Evolutionary conservation across 108 stramenopile species (phyloP), one percentile per base, ranked within the genome.

Genomic region (Cyclotella atomus): DNA sequence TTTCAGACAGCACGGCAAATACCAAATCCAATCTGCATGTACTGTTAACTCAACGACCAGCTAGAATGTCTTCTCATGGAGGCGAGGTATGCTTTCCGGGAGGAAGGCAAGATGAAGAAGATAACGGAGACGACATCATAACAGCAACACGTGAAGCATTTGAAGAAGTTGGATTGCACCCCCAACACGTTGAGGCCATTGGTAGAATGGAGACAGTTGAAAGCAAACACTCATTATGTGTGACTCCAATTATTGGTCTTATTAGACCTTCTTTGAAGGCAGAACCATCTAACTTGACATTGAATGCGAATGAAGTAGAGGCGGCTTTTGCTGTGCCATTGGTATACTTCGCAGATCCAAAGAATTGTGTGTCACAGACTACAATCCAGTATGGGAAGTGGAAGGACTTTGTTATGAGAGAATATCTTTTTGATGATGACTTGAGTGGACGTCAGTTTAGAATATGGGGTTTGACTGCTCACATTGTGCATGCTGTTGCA

Each of bases 11-110:
- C 36, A 16, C n/a, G n/a, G n/a, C 1, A 1, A 25, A 25, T 23
- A 54, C 35, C 38, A 19, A 24, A 28, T 65, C 65, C 65, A 50
- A 49, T 32, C 32, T 79, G 20, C 75, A 87, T 21, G 79, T 89
- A 1, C 65, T 92, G 8, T 71, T 92, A 55, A 89, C 88, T 17
- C 87, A 87, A 75, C 76, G 91, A 20, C 66, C 82, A 10, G 20
- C 44, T 33, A 70, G 73, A 4, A 61, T 89, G 17, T 72, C 54
- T 25, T 85, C 87, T 20, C 89, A 92, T 70, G 79, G 83, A 7
- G 91, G 91, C 10, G 83, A 92, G 70, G 87, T 89, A 1, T 89
- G 87, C 52, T 89, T 88, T 60, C 91, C 91, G 0, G 91, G 91
- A 0, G 91, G 87, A 5, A 80, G 73, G 45, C 87, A 88, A 76